phyloP scores from a whole-genome alignment of 495 filamentous ascomycete genomes.

The Hyaloscypha hepaticicola region DNA sequence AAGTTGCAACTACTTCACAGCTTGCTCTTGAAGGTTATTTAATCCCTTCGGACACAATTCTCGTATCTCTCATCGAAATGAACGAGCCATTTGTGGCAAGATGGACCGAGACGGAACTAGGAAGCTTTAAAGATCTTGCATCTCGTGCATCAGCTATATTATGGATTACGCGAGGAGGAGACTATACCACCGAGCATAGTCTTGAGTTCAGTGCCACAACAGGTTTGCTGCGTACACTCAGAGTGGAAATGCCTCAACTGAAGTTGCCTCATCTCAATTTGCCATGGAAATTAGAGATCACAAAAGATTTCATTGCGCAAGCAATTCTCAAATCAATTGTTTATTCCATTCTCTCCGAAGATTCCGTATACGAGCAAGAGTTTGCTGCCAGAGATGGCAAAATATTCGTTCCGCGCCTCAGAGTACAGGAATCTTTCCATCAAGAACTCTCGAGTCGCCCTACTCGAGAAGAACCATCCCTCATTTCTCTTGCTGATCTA shows the following conservation, averaged over 20 bases:
- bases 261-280: conserved; percentile 14
- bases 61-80: too few relatives aligned
- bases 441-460: conserved; percentile 1
- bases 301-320: too few relatives aligned
- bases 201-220: conserved; percentile 13
- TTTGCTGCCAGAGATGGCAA: not conserved
- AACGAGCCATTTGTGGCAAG: too few relatives aligned
- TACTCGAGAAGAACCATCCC: not conserved
- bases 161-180: conserved; percentile 11
- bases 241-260: conserved; percentile 13
- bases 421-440: conserved; percentile 8
- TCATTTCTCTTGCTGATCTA: not conserved
- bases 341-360: too few relatives aligned
- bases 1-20: too few relatives aligned
- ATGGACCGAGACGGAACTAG: too few relatives aligned
- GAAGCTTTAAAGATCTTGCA: not conserved
- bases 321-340: too few relatives aligned
- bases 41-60: too few relatives aligned
- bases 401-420: conserved; percentile 8
- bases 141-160: conserved; percentile 3
- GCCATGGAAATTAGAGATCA: not conserved
- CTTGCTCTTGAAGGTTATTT: too few relatives aligned
- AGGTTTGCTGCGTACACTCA: conserved; percentile 5
- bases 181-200: conserved; percentile 7
- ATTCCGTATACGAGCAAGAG: conserved; percentile 1